Evolutionary conservation across 2,329 filamentous ascomycete species (phyloP).

Genomic region (Trichoderma atroviride): DNA sequence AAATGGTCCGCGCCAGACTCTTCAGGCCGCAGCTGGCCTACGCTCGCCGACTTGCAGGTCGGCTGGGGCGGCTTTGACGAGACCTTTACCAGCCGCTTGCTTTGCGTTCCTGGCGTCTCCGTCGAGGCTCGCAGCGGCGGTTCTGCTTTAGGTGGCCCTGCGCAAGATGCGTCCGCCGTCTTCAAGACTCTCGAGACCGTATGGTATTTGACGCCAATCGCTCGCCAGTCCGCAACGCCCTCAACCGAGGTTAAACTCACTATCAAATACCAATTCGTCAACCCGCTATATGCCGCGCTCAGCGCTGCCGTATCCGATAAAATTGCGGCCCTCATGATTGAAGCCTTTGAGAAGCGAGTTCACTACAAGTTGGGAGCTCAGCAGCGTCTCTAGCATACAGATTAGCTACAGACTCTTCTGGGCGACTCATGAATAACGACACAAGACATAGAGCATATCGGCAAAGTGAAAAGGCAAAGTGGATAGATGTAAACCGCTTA

Average conservation of each 20-base stretch:
- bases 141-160: slow-evolving; percentile 49
- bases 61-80: slow-evolving; percentile 86
- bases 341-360: slow-evolving; percentile 86
- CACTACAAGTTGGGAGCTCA: slow-evolving; percentile 44
- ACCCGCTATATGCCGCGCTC: slow-evolving; percentile 82
- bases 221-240: slow-evolving; percentile 31
- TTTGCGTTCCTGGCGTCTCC: slow-evolving; percentile 70
- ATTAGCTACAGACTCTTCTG: neutral
- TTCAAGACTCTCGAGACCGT: slow-evolving; percentile 70
- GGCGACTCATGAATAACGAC: slow-evolving; percentile 8
- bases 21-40: slow-evolving; percentile 62
- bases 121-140: slow-evolving; percentile 78
- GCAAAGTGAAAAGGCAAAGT: neutral
- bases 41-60: slow-evolving; percentile 75
- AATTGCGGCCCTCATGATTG: slow-evolving; percentile 85
- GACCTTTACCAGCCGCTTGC: slow-evolving; percentile 76
- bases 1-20: slow-evolving; percentile 63
- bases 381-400: slow-evolving; percentile 11
- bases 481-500: neutral
- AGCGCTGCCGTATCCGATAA: slow-evolving; percentile 81
- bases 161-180: slow-evolving; percentile 49
- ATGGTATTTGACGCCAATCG: slow-evolving; percentile 64
- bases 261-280: slow-evolving; percentile 83
- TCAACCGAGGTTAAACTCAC: slow-evolving; percentile 72
- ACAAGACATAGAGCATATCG: neutral